Base-by-base conservation (phyloP, 2,329 filamentous ascomycete genomes). In the Trichoderma guizhouense region DNA sequence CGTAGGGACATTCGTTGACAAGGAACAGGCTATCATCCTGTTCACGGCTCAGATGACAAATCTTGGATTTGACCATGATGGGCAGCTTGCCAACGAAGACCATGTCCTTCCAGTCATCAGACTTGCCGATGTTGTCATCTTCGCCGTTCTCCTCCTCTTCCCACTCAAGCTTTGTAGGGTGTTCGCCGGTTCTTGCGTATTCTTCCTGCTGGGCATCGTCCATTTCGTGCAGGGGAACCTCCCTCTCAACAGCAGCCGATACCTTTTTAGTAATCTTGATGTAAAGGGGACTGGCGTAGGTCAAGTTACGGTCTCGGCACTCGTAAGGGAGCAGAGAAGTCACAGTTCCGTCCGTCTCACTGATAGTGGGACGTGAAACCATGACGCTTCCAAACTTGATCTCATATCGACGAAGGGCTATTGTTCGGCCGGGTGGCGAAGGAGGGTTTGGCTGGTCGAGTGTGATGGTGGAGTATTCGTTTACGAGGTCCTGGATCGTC, bases 41-140 rank as follows among this genome's bases (percentile, higher is more conserved):
- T 79, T 97, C 89, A 76, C 92, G 91, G 76, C 92, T 92, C 76
- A 99, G 83, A 75, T 97, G 93, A 82, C 96, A 99, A 77, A 97
- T 96, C 82, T 95, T 93, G 34, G 95, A 98, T 84, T 98, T 97
- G 77, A 99, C 88, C 96, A 99, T 99, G 79, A 98, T 94, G 3
- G 96, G 96, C 77, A 99, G 88, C 81, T 97, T 97, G 76, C 96
- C 96, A 74, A 98, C 94, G 81, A 97, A 98, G 47, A 98, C 92
- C 77, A 91, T 90, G 76, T 93, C 89, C 73, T 89, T 87, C 78
- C 90, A 88, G 24, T 87, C 86, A 71, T 87, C 86, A 14, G 81
- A 82, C 74, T 87, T 85, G 66, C 86, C 84, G 14, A 84, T 81
- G 26, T 89, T 87, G 24, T 86, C 85, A 18, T 85, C 81, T 34